A percentile compares a stretch with the other conserved stretches of the same genome.
Conservation (phyloP, 2,329 filamentous ascomycete genomes). For the Penicillium sp. region DNA sequence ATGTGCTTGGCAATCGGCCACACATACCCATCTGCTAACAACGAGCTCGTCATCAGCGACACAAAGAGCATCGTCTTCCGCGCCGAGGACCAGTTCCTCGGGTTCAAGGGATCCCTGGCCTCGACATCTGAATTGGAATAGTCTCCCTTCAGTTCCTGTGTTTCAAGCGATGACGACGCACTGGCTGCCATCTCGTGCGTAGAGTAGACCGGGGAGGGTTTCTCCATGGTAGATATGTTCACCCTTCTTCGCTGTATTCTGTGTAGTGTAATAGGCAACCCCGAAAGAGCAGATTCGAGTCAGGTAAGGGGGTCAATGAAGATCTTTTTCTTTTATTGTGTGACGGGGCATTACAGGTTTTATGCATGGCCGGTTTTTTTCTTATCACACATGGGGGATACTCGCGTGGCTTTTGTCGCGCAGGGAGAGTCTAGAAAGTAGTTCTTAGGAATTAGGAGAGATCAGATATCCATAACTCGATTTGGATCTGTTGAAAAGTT, state of each 20-base stretch:
- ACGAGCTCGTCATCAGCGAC: constrained; percentile 36
- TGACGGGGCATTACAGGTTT: constrained; percentile 9
- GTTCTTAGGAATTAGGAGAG: not conserved
- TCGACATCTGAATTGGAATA: not conserved
- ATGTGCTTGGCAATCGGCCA: not conserved
- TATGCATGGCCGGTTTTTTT: constrained; percentile 13
- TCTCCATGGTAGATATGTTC: constrained; percentile 13
- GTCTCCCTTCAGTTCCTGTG: constrained; percentile 4
- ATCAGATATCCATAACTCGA: not conserved
- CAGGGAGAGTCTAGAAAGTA: not conserved
- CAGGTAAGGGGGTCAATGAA: not conserved
- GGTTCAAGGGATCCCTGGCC: constrained; percentile 21
- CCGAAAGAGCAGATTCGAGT: not conserved
- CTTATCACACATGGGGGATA: constrained; percentile 4
- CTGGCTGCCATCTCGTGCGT: constrained; percentile 11
- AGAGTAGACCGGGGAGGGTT: constrained; percentile 1
- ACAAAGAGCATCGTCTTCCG: constrained; percentile 35
- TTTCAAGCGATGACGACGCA: constrained; percentile 10
- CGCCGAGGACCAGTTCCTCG: constrained; percentile 29
- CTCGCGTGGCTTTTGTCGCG: constrained; percentile 18
- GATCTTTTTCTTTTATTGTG: not conserved
- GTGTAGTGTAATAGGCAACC: not conserved
- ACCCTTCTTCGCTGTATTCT: not conserved
- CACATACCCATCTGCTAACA: constrained; percentile 37
- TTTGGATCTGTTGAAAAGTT: not conserved